phyloP scores from a whole-genome alignment of 345 rosid species.

The Gossypium raimondii region DNA sequence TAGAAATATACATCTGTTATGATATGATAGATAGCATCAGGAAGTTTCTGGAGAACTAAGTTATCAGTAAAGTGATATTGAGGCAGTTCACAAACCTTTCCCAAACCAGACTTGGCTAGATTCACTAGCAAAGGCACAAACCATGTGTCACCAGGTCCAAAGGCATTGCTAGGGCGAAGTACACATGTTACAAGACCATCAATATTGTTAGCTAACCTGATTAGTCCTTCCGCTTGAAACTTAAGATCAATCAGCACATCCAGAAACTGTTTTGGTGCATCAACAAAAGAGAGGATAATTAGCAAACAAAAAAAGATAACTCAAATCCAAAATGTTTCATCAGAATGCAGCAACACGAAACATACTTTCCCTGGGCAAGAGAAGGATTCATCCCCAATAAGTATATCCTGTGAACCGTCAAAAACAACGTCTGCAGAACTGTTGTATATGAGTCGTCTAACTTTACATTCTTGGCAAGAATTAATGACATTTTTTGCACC shows the following conservation, averaged over 20 bases:
- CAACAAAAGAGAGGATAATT: slow-evolving; percentile 23
- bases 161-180: slow-evolving; percentile 82
- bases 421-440: slow-evolving; percentile 86
- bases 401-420: slow-evolving; percentile 65
- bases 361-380: slow-evolving; percentile 56
- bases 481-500: slow-evolving; percentile 78
- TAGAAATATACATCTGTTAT: not conserved
- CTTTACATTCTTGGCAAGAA: slow-evolving; percentile 76
- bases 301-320: slow-evolving; percentile 9
- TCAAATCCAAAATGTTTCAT: not conserved
- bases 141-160: slow-evolving; percentile 78
- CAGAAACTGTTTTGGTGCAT: slow-evolving; percentile 45
- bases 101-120: slow-evolving; percentile 73
- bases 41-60: not conserved
- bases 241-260: slow-evolving; percentile 67
- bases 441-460: slow-evolving; percentile 66
- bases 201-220: slow-evolving; percentile 64
- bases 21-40: not conserved
- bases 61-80: not conserved
- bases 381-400: slow-evolving; percentile 64
- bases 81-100: slow-evolving; percentile 55
- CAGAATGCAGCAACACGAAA: slow-evolving; percentile 4
- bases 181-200: slow-evolving; percentile 84
- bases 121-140: slow-evolving; percentile 55
- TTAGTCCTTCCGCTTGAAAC: slow-evolving; percentile 87